These are phyloP conservation scores for Melampsora medusae DNA, from an alignment of 1,284 basidiomycete species.

Conservation along the genomic window DNA sequence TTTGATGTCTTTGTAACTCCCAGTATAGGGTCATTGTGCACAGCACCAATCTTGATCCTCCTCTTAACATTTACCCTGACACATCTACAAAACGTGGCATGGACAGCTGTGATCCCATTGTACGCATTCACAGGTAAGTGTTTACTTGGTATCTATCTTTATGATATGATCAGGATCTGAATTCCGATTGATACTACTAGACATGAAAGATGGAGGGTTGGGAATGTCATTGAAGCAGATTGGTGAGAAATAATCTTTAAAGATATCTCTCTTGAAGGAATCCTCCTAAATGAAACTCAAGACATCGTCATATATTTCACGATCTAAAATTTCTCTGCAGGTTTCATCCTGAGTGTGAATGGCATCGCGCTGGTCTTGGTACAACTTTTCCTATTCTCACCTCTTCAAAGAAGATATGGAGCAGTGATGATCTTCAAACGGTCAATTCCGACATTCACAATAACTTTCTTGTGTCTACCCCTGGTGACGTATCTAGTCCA, in stretches of 20 bases:
- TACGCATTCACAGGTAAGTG: slow-evolving; percentile 29
- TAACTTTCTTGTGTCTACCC: slow-evolving; percentile 25
- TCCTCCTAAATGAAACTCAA: no score
- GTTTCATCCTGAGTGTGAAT: slow-evolving; percentile 30
- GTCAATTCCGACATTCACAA: slow-evolving; percentile 1
- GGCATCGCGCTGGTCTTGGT: slow-evolving; percentile 25
- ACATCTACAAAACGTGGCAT: slow-evolving; percentile 37
- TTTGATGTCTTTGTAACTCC: neutral
- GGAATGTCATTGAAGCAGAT: slow-evolving; percentile 27
- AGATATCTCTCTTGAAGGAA: no score
- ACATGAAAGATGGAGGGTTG: slow-evolving; percentile 27
- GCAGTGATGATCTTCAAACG: slow-evolving; percentile 23
- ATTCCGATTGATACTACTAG: neutral
- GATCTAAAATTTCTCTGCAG: neutral
- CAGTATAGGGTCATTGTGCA: slow-evolving; percentile 27
- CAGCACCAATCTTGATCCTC: slow-evolving; percentile 28
- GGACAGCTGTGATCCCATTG: slow-evolving; percentile 26
- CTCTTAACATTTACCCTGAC: slow-evolving; percentile 12
- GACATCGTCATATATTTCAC: no score
- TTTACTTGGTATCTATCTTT: neutral
- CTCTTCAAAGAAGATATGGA: slow-evolving; percentile 21
- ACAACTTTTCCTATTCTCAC: slow-evolving; percentile 33
- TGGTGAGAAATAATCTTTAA: neutral
- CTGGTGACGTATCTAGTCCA: slow-evolving; percentile 26
- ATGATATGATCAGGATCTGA: neutral